Base-by-base conservation (phyloP, 768 basidiomycete genomes). In the Symmetrospora coprosmae region DNA sequence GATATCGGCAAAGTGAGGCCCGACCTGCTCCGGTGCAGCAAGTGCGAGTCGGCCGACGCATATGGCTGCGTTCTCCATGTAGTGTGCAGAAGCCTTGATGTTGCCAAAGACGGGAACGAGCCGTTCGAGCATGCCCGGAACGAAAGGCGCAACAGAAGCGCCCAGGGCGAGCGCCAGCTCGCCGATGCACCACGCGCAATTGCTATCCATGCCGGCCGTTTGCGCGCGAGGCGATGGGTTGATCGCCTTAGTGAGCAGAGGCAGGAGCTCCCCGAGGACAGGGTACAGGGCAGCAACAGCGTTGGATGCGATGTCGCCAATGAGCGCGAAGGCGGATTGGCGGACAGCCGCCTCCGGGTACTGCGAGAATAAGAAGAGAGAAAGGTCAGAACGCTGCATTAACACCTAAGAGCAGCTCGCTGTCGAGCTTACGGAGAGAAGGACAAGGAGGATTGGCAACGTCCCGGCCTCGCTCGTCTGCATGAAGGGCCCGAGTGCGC, bases 141-240 rank as follows among this genome's bases (percentile, higher is more conserved):
- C 89, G 82, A 86, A 97, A 73, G 86, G 88, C 69, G 84, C 82
- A 75, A 97, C 90, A 66, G 91, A 87, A 14, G 80, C 76, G 43
- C 87, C 88, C 23, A 58, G 31, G 50, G 88, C 86, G 64, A 97
- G 74, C 7, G 94, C 88, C 30, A 99, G 88, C 73, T 99, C 94
- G 43, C 94, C 94, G 30, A 92, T 88, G 17, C 89, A 89, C 94
- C 94, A 99, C 1, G 91, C 91, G 13, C 92, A 94, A 70, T 99
- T 99, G 74, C 97, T 99, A 71, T 88, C 91, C 4, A 92, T 92
- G 66, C 87, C 89, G 63, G 96, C 82, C 69, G 90, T 90, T 72
- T 94, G 90, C 34, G 85, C 78, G 67, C 87, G 87, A 0, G 94
- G 94, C 69, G 92, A 86, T 4, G 86, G 85, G 63, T 90, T 86